Conservation (phyloP, 208 protist genomes). For the Porcisia deanei region DNA sequence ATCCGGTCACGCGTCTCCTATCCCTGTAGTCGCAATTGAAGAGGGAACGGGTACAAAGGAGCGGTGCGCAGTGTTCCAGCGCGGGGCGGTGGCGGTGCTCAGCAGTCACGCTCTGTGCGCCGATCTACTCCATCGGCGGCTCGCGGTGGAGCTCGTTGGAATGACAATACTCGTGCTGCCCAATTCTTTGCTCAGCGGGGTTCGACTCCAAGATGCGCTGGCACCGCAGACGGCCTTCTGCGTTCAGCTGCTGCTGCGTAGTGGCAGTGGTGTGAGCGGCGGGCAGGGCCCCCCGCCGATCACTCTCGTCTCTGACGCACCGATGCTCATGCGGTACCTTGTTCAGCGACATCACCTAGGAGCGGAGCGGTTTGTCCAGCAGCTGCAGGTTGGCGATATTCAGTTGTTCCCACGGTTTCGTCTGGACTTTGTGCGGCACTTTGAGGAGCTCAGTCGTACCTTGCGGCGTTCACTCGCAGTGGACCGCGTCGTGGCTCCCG, state of each 20-base stretch:
- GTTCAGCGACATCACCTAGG: slow-evolving; percentile 65
- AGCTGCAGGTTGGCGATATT: slow-evolving; percentile 71
- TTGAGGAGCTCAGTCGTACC: slow-evolving; percentile 47
- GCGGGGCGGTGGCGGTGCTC: slow-evolving; percentile 64
- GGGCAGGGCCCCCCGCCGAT: slow-evolving; percentile 21
- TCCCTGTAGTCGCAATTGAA: slow-evolving; percentile 50
- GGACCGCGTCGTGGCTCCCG: slow-evolving; percentile 54
- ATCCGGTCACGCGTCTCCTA: background rate
- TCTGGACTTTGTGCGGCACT: slow-evolving; percentile 75
- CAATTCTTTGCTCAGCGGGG: slow-evolving; percentile 11
- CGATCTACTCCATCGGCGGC: slow-evolving; percentile 78
- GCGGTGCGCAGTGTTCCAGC: slow-evolving; percentile 63
- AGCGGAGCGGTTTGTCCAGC: slow-evolving; percentile 63
- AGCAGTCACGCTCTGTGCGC: slow-evolving; percentile 72
- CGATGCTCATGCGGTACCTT: slow-evolving; percentile 57
- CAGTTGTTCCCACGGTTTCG: slow-evolving; percentile 87
- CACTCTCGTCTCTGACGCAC: slow-evolving; percentile 66
- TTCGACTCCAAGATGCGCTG: slow-evolving; percentile 30
- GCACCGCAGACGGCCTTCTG: slow-evolving; percentile 67
- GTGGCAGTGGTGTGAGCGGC: slow-evolving; percentile 7
- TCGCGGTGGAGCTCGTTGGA: slow-evolving; percentile 55
- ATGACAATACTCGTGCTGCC: slow-evolving; percentile 51
- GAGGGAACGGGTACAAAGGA: slow-evolving; percentile 67
- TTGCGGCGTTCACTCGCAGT: slow-evolving; percentile 44
- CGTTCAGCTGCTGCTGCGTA: slow-evolving; percentile 68